These are phyloP conservation scores for Neurospora sublineolata DNA, from an alignment of 495 filamentous ascomycete genomes.

Conservation along the genomic window DNA sequence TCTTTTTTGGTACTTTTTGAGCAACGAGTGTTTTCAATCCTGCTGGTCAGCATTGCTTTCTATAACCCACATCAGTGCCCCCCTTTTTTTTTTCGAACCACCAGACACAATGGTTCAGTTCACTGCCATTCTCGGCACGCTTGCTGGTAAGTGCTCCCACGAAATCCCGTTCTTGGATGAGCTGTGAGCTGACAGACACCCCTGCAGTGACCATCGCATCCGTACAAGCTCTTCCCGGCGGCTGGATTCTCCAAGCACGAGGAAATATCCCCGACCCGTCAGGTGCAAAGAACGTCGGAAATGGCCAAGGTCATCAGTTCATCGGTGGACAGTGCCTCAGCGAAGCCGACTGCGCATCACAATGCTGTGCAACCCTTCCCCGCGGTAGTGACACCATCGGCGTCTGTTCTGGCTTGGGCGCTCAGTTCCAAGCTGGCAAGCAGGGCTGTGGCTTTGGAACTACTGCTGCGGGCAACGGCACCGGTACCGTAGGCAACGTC, in stretches of 20 bases:
- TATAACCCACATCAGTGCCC: background rate
- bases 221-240: constrained; percentile 39
- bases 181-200: background rate
- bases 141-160: background rate
- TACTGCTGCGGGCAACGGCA: background rate
- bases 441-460: constrained; percentile 20
- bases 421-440: constrained; percentile 19
- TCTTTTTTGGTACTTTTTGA: background rate
- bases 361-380: constrained; percentile 27
- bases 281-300: constrained; percentile 29
- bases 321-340: constrained; percentile 33
- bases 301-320: constrained; percentile 29
- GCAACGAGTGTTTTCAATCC: background rate
- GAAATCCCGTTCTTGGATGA: background rate
- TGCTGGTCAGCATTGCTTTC: background rate
- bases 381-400: constrained; percentile 19
- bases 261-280: constrained; percentile 22
- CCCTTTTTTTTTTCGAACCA: background rate
- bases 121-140: background rate
- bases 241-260: constrained; percentile 29
- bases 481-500: background rate
- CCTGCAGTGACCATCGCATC: constrained; percentile 39
- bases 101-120: background rate
- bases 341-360: constrained; percentile 28
- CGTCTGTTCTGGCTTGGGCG: constrained; percentile 23